Base-by-base conservation (phyloP, 257 asterid genomes). In the Nicotiana paniculata region DNA sequence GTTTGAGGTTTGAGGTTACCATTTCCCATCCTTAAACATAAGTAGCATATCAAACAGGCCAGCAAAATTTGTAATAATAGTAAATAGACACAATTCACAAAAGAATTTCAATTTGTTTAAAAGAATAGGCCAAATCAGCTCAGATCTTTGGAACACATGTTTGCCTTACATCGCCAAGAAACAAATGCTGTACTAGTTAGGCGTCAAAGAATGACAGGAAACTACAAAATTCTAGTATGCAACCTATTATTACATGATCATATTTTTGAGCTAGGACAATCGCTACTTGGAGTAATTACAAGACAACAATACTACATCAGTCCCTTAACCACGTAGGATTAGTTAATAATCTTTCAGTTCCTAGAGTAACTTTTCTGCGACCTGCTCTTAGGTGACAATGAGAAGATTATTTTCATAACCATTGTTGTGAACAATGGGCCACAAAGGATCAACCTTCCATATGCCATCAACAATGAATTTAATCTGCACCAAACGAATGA, bases 391-490 rank as follows among this genome's bases (percentile, higher is more conserved):
- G 2, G 90, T 70, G 81, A 96, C 85, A 9, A 88, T 87, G 26
- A 93, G 88, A 86, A 92, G 89, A 84, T 96, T 96, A 77, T 96
- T 96, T 76, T 94, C 92, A 58, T 88, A 81, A 9, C 98, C 98
- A 30, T 89, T 86, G 81, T 78, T 89, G 80, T 87, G 76, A 77
- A 89, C 88, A 11, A 86, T 81, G 61, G 97, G 97, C 69, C 93
- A 93, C 77, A 94, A 90, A 37, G 96, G 97, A 86, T 96, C 99
- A 35, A 88, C 82, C 85, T 79, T 90, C 99, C 99, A 96, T 84
- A 64, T 32, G 72, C 99, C 99, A 83, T 96, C 97, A 72, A 96
- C 97, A 77, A 96, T 89, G 58, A 94, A 96, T 88, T 96, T 96
- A 81, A 96, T 93, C 99, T 96, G 95, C 85, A 88, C 32, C 63